Evolutionary conservation across 2,329 filamentous ascomycete species (phyloP), one percentile per base, ranked within the genome.

Genomic region (Fusarium solani-melongenae): DNA sequence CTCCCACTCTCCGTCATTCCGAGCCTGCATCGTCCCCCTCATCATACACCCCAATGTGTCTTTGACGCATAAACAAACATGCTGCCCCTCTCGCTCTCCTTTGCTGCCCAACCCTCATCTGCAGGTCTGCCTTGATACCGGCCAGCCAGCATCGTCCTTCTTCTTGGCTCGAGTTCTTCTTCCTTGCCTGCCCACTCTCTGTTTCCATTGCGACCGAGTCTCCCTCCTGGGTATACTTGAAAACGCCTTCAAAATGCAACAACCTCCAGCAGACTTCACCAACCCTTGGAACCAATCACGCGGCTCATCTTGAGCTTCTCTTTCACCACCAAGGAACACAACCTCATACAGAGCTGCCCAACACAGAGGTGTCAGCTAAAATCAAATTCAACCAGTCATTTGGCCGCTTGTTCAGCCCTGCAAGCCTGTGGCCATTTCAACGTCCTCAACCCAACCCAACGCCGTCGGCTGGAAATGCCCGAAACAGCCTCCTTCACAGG

Each of bases 391-490:
- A 64, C 38, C 65, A 27, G 46, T 29, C 46, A 51, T 51, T 31
- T 38, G 57, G 44, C 53, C 39, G 64, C 61, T 38, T 41, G 34
- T 49, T 51, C 22, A 34, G 36, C 57, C 53, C 57, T 74, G 60
- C 64, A 49, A 49, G 46, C 46, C 15, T 66, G 55, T 34, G 58
- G 31, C 58, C 62, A 38, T 55, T 41, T 53, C 66, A 58, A 27
- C 62, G 56, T 67, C 55, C 38, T 63, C 27, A n/a, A 51, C 46
- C 6, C 56, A 64, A 39, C 59, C 71, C 60, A 71, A 76, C 74
- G 70, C 74, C 74, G 49, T 63, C 61, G 51, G 62, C 70, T 68
- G 70, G 58, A 73, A 75, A 76, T 70, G 63, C 70, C 72, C 60
- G 33, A 69, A 61, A 39, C 57, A 70, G 58, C 55, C 41, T 66